Percentiles rank a stretch among this genome's conserved stretches.
Evolutionary conservation across 805 yeast species (phyloP).

Genomic region (Limtongia smithiae): DNA sequence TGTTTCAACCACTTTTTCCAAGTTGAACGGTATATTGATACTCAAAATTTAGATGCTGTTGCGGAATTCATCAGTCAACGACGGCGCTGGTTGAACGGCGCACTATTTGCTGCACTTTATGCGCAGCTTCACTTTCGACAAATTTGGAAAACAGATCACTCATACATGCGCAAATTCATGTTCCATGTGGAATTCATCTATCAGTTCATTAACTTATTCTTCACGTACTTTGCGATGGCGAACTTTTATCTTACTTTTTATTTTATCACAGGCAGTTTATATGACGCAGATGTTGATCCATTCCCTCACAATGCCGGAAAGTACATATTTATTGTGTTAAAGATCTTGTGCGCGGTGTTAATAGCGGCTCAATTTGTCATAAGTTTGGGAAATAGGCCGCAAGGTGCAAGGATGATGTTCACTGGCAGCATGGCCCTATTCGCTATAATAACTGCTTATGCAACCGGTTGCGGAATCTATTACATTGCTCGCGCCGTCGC

Average conservation of each 20-base stretch:
- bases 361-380: slow-evolving; percentile 81
- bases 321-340: slow-evolving; percentile 68
- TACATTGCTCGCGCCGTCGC: slow-evolving; percentile 57
- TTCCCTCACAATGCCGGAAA: slow-evolving; percentile 54
- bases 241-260: slow-evolving; percentile 87
- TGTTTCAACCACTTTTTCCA: slow-evolving; percentile 31
- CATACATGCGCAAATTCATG: slow-evolving; percentile 58
- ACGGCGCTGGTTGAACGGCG: slow-evolving; percentile 95
- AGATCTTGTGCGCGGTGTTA: slow-evolving; percentile 82
- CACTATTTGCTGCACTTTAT: slow-evolving; percentile 90
- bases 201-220: slow-evolving; percentile 66
- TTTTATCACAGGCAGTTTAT: slow-evolving; percentile 76
- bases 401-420: slow-evolving; percentile 80
- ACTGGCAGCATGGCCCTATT: slow-evolving; percentile 70
- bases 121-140: slow-evolving; percentile 72
- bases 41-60: slow-evolving; percentile 40
- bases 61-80: slow-evolving; percentile 88
- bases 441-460: slow-evolving; percentile 77
- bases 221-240: slow-evolving; percentile 91
- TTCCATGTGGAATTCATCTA: slow-evolving; percentile 76
- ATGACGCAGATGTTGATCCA: slow-evolving; percentile 43
- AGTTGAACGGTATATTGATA: background rate
- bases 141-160: slow-evolving; percentile 76
- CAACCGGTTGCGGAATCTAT: slow-evolving; percentile 75
- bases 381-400: slow-evolving; percentile 91